Conservation (phyloP, 139 green algal genomes). For the Asterochloris erici region DNA sequence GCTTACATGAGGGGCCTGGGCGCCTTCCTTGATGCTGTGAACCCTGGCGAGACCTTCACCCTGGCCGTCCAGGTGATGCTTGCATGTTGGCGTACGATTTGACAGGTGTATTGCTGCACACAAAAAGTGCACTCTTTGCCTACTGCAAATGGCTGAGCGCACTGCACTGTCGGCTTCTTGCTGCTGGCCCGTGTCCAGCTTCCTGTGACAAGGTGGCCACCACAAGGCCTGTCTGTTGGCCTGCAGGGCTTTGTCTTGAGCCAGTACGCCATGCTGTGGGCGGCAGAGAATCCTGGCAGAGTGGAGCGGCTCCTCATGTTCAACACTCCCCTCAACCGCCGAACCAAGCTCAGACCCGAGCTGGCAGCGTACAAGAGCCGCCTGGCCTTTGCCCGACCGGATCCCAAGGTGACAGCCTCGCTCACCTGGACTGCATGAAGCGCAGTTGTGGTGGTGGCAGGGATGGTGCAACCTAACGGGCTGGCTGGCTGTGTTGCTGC, state of each 20-base stretch:
- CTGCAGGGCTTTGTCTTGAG: conserved; percentile 65
- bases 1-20: conserved; percentile 44
- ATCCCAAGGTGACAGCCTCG: conserved; percentile 17
- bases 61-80: no score
- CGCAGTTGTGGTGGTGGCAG: neutral
- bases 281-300: conserved; percentile 43
- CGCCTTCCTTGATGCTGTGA: conserved; percentile 53
- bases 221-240: no score
- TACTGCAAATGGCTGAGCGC: no score
- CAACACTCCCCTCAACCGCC: conserved; percentile 63
- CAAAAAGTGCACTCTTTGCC: no score
- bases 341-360: conserved; percentile 67
- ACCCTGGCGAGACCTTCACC: neutral
- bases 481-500: conserved; percentile 2
- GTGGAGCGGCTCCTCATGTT: conserved; percentile 65
- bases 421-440: neutral
- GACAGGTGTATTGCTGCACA: no score
- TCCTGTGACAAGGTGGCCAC: no score
- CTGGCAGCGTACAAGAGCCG: conserved; percentile 72
- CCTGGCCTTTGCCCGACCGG: conserved; percentile 66
- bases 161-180: no score
- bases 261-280: conserved; percentile 71
- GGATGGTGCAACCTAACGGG: neutral
- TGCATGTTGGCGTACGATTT: no score
- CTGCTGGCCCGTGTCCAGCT: no score